Evolutionary conservation across 305 asterid genomes (phyloP).

Genomic region (Fraxinus greggii): DNA sequence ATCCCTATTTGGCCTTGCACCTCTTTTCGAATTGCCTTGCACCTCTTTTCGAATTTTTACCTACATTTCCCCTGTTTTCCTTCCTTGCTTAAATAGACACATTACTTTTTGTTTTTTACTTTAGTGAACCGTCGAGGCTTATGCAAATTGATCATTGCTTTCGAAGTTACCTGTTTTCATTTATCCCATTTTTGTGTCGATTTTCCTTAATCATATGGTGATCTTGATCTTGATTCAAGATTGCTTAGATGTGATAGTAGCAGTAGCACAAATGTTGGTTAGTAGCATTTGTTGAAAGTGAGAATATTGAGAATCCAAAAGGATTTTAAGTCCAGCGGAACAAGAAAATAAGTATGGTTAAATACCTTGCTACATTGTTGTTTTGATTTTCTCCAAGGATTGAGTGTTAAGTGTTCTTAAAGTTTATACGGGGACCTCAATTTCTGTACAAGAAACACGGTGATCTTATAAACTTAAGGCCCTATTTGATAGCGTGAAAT

Average conservation of each 20-base stretch:
- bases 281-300: background rate
- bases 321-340: background rate
- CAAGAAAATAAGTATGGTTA: background rate
- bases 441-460: background rate
- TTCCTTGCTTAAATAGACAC: background rate
- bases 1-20: conserved; percentile 7
- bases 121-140: background rate
- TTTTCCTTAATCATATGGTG: background rate
- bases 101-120: background rate
- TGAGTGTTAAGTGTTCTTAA: background rate
- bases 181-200: background rate
- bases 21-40: background rate
- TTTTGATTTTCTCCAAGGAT: background rate
- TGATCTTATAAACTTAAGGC: background rate
- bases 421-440: background rate
- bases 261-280: background rate
- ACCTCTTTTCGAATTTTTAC: background rate
- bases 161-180: background rate
- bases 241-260: background rate
- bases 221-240: background rate
- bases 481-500: too few relatives aligned
- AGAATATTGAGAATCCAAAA: background rate
- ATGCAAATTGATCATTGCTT: background rate
- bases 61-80: background rate
- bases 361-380: background rate